A percentile compares a stretch with the other conserved stretches of the same genome.
phyloP scores from a whole-genome alignment of 148 eudicot genomes.

The Rhododendron mucronatum region DNA sequence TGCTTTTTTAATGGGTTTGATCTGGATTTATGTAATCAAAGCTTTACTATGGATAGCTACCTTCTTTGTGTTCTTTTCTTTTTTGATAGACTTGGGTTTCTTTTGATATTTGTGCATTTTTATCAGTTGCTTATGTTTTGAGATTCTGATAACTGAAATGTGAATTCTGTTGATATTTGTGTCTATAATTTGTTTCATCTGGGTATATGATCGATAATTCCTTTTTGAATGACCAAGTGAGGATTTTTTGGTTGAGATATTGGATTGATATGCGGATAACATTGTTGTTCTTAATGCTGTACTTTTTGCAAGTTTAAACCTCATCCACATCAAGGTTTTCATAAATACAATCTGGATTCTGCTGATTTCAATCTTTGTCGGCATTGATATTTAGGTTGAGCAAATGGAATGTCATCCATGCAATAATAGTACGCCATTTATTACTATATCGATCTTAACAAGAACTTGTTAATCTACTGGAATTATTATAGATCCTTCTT shows the following conservation, averaged over 20 bases:
- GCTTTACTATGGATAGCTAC: not conserved
- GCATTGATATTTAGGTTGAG: not conserved
- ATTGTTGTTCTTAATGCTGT: not conserved
- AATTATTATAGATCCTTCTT: not conserved
- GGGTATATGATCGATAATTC: not conserved
- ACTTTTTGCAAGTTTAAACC: not conserved
- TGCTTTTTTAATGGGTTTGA: not conserved
- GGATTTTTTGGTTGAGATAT: not conserved
- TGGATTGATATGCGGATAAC: not conserved
- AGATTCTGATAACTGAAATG: not conserved
- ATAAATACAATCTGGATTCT: conserved; percentile 1
- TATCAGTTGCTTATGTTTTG: not conserved
- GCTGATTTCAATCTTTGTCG: not conserved
- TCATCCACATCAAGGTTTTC: not conserved
- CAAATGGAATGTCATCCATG: not conserved
- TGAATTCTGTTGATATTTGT: not conserved
- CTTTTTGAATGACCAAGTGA: not conserved
- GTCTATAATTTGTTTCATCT: not conserved
- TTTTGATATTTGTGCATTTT: not conserved
- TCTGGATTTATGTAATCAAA: not conserved
- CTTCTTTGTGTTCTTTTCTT: not conserved
- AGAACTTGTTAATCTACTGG: not conserved
- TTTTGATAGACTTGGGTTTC: not conserved
- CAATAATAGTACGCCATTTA: not conserved
- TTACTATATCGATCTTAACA: not conserved